phyloP scores from a whole-genome alignment of 345 rosid genomes.

The Psidium friedrichsthalianum region DNA sequence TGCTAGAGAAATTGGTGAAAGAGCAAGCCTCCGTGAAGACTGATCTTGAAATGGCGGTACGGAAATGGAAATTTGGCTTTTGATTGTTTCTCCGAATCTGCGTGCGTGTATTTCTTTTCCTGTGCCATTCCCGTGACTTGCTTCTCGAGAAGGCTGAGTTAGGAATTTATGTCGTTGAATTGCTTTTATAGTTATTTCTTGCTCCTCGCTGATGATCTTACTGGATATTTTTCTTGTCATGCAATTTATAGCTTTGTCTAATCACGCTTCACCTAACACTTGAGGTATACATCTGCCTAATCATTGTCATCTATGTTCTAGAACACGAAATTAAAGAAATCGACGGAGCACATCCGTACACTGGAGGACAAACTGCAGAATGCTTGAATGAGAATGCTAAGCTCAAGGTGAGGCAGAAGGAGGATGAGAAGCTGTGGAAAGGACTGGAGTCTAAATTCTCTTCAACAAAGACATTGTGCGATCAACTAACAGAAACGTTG shows the following conservation, averaged over 20 bases:
- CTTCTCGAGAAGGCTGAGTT: neutral
- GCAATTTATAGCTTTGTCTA: neutral
- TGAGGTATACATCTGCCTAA: neutral
- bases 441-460: conserved; percentile 82
- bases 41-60: conserved; percentile 86
- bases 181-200: neutral
- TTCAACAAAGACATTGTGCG: conserved; percentile 68
- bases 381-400: conserved; percentile 87
- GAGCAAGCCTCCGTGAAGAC: conserved; percentile 83
- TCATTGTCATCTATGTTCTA: conserved; percentile 3
- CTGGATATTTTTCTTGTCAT: neutral
- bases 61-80: neutral
- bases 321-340: conserved; percentile 80
- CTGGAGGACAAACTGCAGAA: conserved; percentile 84
- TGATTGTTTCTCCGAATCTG: neutral
- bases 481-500: conserved; percentile 79
- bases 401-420: conserved; percentile 79
- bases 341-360: conserved; percentile 38
- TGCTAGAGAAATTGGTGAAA: conserved; percentile 73
- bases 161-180: neutral
- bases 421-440: conserved; percentile 89
- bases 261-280: neutral
- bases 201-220: neutral
- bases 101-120: neutral
- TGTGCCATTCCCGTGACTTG: neutral